A percentile compares a stretch with the other conserved stretches of the same genome.
phyloP scores from a whole-genome alignment of 2,329 filamentous ascomycete genomes.

The Zalaria obscura region DNA sequence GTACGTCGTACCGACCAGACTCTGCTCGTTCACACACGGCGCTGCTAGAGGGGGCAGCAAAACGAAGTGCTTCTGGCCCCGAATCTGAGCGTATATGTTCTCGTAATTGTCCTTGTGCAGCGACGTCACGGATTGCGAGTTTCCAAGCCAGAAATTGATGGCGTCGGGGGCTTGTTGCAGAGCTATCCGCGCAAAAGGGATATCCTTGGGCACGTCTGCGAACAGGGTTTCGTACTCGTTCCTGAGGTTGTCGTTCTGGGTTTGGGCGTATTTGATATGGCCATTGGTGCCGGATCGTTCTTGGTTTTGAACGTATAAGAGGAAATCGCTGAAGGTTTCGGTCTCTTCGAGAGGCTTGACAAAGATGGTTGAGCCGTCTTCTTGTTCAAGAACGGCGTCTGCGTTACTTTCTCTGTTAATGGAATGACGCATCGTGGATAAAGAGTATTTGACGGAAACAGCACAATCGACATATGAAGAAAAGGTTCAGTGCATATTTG shows the following conservation, averaged over 20 bases:
- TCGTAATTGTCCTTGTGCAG: conserved; percentile 77
- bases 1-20: conserved; percentile 47
- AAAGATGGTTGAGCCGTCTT: conserved; percentile 37
- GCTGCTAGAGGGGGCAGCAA: conserved; percentile 59
- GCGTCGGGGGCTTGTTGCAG: conserved; percentile 55
- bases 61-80: conserved; percentile 61
- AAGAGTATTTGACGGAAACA: background rate
- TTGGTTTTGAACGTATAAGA: conserved; percentile 47
- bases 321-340: conserved; percentile 47
- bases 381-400: conserved; percentile 48
- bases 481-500: background rate
- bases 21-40: conserved; percentile 52
- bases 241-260: conserved; percentile 69
- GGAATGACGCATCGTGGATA: background rate
- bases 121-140: conserved; percentile 53
- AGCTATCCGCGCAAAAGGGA: conserved; percentile 61
- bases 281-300: conserved; percentile 28
- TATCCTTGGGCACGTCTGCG: conserved; percentile 45
- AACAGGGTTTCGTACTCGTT: conserved; percentile 55
- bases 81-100: conserved; percentile 67
- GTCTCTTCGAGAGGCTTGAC: conserved; percentile 59
- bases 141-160: conserved; percentile 73
- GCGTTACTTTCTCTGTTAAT: conserved; percentile 32
- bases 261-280: conserved; percentile 53
- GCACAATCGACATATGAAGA: background rate